phyloP scores from a whole-genome alignment of 78 protist species.

The Cavenderia fasciculata region DNA sequence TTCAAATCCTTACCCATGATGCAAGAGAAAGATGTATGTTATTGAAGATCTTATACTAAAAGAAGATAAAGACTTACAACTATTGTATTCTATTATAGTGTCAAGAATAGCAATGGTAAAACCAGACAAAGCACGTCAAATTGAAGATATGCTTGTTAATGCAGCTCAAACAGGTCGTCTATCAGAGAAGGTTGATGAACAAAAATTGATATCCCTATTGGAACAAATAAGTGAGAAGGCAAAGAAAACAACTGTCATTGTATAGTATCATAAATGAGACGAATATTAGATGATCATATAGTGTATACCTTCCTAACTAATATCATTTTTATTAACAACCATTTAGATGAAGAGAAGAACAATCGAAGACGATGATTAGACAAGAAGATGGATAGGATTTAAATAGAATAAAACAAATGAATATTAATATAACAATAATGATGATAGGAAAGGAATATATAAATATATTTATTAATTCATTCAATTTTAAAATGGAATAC shows the following conservation, averaged over 20 bases:
- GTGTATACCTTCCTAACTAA: background rate
- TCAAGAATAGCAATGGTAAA: conserved; percentile 77
- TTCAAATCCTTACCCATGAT: conserved; percentile 39
- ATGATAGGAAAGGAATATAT: background rate
- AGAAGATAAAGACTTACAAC: background rate
- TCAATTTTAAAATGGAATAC: background rate
- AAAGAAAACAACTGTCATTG: conserved; percentile 49
- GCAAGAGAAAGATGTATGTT: conserved; percentile 82
- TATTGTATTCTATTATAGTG: conserved; percentile 2
- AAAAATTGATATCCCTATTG: conserved; percentile 54
- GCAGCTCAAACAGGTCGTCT: conserved; percentile 77
- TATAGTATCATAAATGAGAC: background rate
- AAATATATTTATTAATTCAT: background rate
- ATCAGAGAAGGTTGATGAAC: conserved; percentile 47
- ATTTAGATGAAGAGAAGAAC: conserved; percentile 41
- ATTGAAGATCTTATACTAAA: background rate
- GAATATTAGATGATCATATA: background rate
- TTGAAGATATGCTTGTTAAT: conserved; percentile 54
- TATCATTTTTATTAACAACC: background rate
- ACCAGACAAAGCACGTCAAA: conserved; percentile 67
- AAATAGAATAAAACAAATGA: background rate
- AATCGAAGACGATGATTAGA: conserved; percentile 24
- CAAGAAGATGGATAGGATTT: background rate
- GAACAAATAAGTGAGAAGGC: conserved; percentile 53
- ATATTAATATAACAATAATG: background rate